Evolutionary conservation across 1,139 yeast species (phyloP), one percentile per base, ranked within the genome.

Genomic region (Protomyces gravidus): DNA sequence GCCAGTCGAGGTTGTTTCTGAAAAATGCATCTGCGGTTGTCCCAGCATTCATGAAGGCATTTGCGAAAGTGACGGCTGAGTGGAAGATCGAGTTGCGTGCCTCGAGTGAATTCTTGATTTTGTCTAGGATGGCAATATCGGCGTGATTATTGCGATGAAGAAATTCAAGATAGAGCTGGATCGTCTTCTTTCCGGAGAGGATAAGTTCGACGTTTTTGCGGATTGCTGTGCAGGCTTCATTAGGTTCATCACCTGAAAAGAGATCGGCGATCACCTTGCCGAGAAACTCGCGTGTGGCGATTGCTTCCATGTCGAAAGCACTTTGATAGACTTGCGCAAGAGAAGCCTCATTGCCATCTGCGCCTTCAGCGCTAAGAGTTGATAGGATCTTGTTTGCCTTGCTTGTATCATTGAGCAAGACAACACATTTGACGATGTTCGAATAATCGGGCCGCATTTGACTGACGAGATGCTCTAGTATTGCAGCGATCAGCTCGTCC

Each of bases 1-100:
- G 78, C 97, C 97, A 94, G 69, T 92, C 97, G 67, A 90, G 78
- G 70, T 92, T 92, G 55, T 86, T 81, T 71, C 96, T 80, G 73
- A 92, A 87, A 69, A 92, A 92, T 1, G 92, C 83, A 71, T 92
- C 97, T 67, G 89, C 95, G 23, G 97, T 89, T 9, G 99, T 94
- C 64, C 98, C 98, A 32, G 95, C 90, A 72, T 90, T 96, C 82
- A 90, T 81, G 69, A 89, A 89, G 0, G 97, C 97, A 69, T 89
- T 92, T 60, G 95, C 85, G 72, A 92, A 90, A 47, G 97, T 89
- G 51, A 92, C 90, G 3, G 97, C 98, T 27, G 95, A 86, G 73
- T 94, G 98, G 80, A 88, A 90, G 66, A 92, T 82, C 4, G 97
- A 90, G 69, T 85, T 86, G 74, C 96, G 84, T 42, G 96, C 96